These are phyloP conservation scores for Phyllostachys edulis DNA, from an alignment of 176 grass and related monocot genomes.

Conservation along the genomic window DNA sequence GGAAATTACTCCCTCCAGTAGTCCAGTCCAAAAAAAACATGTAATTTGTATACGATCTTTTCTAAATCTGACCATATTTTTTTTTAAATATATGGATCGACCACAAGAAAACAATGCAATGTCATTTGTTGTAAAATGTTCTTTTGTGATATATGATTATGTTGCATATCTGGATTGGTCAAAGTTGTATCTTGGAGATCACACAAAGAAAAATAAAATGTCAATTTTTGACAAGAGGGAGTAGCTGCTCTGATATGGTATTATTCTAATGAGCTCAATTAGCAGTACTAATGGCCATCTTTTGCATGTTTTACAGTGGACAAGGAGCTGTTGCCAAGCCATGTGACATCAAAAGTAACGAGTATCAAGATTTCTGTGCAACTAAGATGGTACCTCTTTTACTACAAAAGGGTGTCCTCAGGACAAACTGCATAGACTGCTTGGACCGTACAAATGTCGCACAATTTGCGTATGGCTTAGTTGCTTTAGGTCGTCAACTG, in stretches of 20 bases:
- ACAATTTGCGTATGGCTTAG: constrained; percentile 87
- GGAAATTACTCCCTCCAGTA: neutral
- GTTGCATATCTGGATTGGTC: neutral
- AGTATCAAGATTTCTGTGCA: constrained; percentile 3
- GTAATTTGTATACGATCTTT: neutral
- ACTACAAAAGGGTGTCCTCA: constrained; percentile 85
- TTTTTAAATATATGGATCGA: neutral
- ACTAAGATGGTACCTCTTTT: constrained; percentile 47
- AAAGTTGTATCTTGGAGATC: neutral
- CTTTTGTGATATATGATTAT: neutral
- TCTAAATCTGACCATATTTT: neutral
- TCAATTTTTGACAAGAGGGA: neutral
- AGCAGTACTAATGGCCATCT: constrained; percentile 15
- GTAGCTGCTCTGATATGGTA: neutral
- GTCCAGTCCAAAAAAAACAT: neutral
- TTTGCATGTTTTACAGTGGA: constrained; percentile 46
- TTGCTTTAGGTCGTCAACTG: constrained; percentile 81
- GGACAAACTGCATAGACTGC: constrained; percentile 99
- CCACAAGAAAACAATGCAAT: neutral
- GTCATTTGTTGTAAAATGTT: neutral
- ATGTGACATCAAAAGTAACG: constrained; percentile 23
- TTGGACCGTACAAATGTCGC: constrained; percentile 98
- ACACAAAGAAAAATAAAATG: neutral
- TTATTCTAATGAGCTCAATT: constrained; percentile 5
- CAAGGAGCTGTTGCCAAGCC: constrained; percentile 15